Conservation (phyloP, 1,284 basidiomycete species). For the Pterula multifida region DNA sequence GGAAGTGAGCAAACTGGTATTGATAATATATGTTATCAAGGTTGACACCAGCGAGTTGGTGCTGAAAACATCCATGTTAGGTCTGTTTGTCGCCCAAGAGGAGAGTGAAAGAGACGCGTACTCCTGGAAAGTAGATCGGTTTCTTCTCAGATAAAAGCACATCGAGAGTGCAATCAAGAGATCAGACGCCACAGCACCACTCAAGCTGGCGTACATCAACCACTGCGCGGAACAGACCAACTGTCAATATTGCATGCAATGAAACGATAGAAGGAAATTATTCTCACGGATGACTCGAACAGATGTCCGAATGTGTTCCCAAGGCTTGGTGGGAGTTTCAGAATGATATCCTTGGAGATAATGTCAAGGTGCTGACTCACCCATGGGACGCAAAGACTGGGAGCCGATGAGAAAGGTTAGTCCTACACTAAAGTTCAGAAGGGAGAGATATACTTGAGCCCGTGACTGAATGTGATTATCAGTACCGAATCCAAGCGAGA, state of each 20-base stretch:
- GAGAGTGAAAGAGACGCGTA: conserved; percentile 10
- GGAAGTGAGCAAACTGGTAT: conserved; percentile 17
- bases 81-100: not conserved
- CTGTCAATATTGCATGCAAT: not conserved
- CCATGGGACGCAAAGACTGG: not conserved
- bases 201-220: conserved; percentile 22
- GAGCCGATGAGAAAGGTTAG: not conserved
- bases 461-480: not conserved
- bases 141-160: conserved; percentile 19
- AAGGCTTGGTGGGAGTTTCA: not conserved
- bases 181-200: conserved; percentile 21
- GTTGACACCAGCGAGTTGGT: conserved; percentile 24
- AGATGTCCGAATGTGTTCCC: not conserved
- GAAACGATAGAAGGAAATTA: not conserved
- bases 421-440: not conserved
- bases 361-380: too few relatives aligned
- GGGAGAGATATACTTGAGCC: not conserved
- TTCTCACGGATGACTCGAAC: not conserved
- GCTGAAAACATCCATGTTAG: conserved; percentile 11
- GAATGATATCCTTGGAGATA: too few relatives aligned
- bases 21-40: conserved; percentile 25
- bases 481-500: not conserved
- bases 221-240: conserved; percentile 22
- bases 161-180: conserved; percentile 21
- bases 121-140: conserved; percentile 24